These are phyloP conservation scores for Globisporangium yorkense DNA, from an alignment of 352 stramenopile genomes.

Conservation along the genomic window DNA sequence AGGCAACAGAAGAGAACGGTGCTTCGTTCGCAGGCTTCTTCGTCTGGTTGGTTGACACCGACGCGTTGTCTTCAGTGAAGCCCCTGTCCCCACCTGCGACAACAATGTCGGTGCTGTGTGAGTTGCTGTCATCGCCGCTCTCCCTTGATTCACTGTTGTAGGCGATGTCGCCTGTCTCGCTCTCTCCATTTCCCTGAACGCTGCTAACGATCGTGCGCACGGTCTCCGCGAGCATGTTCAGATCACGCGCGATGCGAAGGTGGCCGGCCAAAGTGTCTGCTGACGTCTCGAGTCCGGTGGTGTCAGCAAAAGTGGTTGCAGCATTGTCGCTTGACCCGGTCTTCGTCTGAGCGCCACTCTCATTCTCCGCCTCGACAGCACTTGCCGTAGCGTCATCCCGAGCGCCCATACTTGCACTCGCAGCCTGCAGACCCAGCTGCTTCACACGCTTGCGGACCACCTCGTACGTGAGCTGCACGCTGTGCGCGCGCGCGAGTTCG, in stretches of 20 bases:
- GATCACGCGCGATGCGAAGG: constrained; percentile 22
- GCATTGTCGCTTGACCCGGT: background rate
- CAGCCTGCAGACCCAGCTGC: constrained; percentile 8
- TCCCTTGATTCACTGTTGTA: background rate
- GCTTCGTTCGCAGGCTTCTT: background rate
- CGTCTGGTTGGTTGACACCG: background rate
- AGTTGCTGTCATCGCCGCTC: background rate
- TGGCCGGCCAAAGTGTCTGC: background rate
- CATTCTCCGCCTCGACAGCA: background rate
- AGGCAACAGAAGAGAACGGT: background rate
- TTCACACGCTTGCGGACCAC: constrained; percentile 19
- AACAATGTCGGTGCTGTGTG: too few species aligned
- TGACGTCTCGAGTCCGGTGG: constrained; percentile 1
- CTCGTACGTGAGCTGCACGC: constrained; percentile 21
- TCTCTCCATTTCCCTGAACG: constrained; percentile 7
- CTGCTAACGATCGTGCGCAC: constrained; percentile 43
- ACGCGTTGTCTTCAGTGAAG: background rate
- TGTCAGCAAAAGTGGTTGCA: background rate
- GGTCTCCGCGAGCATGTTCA: constrained; percentile 59
- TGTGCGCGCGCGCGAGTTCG: constrained; percentile 16
- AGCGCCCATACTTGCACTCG: too few species aligned
- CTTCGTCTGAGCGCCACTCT: background rate
- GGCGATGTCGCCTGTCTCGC: background rate
- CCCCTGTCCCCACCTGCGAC: too few species aligned
- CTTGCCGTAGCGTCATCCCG: background rate